A percentile compares a stretch with the other conserved stretches of the same genome.
Conservation (phyloP, 2,329 filamentous ascomycete species). For the Phaeosphaeriaceae sp. region DNA sequence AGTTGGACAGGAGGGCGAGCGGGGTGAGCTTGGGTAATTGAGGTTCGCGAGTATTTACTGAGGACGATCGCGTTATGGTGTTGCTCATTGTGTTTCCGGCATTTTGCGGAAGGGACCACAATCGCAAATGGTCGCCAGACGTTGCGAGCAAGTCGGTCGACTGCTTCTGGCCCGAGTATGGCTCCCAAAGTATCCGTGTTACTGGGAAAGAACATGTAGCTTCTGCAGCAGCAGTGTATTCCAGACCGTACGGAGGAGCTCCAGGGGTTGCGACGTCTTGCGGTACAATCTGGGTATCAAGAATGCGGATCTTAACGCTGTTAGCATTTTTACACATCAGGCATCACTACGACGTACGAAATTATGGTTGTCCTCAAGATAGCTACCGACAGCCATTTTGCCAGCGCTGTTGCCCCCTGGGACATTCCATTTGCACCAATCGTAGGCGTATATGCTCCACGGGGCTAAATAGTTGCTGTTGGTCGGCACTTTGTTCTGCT, state of each 20-base stretch:
- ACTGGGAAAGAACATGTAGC: conserved; percentile 98
- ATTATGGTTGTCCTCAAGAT: conserved; percentile 97
- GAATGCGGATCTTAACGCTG: conserved; percentile 82
- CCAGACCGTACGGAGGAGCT: conserved; percentile 76
- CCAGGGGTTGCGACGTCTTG: conserved; percentile 74
- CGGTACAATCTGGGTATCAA: conserved; percentile 81
- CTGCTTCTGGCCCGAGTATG: conserved; percentile 91
- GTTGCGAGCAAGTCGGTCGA: conserved; percentile 94
- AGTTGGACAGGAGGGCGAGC: conserved; percentile 91
- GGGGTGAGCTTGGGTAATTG: conserved; percentile 86
- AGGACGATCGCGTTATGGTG: conserved; percentile 72
- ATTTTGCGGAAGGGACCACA: conserved; percentile 83
- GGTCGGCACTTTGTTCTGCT: conserved; percentile 69
- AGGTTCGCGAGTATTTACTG: conserved; percentile 64
- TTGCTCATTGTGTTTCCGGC: conserved; percentile 65
- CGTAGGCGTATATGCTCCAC: conserved; percentile 95
- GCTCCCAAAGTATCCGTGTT: conserved; percentile 93
- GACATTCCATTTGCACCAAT: conserved; percentile 99
- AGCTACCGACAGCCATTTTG: conserved; percentile 94
- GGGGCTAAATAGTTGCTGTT: conserved; percentile 94
- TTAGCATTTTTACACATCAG: conserved; percentile 12
- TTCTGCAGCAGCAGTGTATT: conserved; percentile 93
- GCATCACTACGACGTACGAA: conserved; percentile 68
- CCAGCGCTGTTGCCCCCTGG: conserved; percentile 74
- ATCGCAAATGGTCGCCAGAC: conserved; percentile 88